These are phyloP conservation scores for Monotropa hypopitys DNA, from an alignment of 179 eudicot species.

Conservation along the genomic window DNA sequence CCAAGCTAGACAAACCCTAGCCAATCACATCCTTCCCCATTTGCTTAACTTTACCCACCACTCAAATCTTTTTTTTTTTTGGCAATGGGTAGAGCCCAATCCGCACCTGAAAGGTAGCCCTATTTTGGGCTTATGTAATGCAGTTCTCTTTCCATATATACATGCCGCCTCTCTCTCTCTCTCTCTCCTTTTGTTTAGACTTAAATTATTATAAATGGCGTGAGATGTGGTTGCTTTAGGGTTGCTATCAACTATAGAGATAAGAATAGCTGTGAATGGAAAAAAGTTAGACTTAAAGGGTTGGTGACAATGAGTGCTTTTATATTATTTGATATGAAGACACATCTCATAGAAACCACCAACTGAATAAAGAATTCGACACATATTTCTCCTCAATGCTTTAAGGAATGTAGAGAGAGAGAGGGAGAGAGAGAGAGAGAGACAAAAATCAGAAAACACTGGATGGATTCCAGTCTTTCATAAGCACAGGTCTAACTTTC, in stretches of 20 bases:
- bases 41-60: background rate
- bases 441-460: too few species aligned
- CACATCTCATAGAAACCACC: too few species aligned
- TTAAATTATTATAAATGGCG: background rate
- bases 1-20: background rate
- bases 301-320: background rate
- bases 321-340: too few species aligned
- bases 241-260: background rate
- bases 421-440: too few species aligned
- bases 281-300: background rate
- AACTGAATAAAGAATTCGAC: too few species aligned
- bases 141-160: background rate
- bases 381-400: too few species aligned
- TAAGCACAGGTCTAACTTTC: too few species aligned
- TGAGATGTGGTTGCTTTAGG: background rate
- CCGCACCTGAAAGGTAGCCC: background rate
- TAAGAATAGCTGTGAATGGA: background rate
- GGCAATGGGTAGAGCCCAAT: background rate
- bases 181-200: background rate
- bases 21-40: background rate
- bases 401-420: too few species aligned
- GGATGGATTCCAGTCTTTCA: too few species aligned
- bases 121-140: background rate
- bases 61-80: background rate
- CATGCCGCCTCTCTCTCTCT: background rate